Conservation (phyloP, 352 stramenopile species). For the Phytophthora fragariaefolia region DNA sequence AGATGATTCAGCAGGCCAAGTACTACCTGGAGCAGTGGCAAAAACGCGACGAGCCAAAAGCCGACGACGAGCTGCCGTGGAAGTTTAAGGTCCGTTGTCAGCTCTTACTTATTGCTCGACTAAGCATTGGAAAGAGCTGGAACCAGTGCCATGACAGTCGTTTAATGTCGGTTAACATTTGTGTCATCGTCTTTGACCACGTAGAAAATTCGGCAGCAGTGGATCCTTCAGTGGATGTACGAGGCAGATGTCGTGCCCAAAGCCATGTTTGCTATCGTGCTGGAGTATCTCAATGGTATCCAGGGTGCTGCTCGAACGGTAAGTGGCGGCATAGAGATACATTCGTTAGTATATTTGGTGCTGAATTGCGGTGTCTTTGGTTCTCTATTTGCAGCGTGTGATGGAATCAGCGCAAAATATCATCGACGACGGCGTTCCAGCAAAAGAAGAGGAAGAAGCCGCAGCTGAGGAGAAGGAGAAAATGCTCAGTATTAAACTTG, state of each 20-base stretch:
- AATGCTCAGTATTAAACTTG: conserved; percentile 62
- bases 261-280: conserved; percentile 75
- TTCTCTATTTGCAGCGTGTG: conserved; percentile 53
- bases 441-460: conserved; percentile 50
- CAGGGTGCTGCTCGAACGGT: conserved; percentile 69
- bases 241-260: conserved; percentile 83
- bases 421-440: conserved; percentile 66
- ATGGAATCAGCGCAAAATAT: conserved; percentile 73
- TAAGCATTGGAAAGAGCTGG: no score
- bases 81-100: conserved; percentile 74
- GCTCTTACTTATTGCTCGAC: no score
- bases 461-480: conserved; percentile 55
- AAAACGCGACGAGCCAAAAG: conserved; percentile 54
- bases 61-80: conserved; percentile 68
- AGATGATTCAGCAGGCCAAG: conserved; percentile 82
- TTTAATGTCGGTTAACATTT: neutral
- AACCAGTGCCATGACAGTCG: no score
- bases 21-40: conserved; percentile 87
- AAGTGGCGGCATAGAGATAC: neutral
- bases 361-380: conserved; percentile 4
- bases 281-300: conserved; percentile 79
- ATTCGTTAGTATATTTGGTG: neutral
- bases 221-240: conserved; percentile 86
- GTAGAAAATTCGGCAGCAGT: conserved; percentile 86
- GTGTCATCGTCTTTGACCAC: conserved; percentile 11